A percentile compares a stretch with the other conserved stretches of the same genome.
These are phyloP conservation scores for Dendrocalamus latiflorus DNA, from an alignment of 202 grass and related monocot species.

Conservation along the genomic window DNA sequence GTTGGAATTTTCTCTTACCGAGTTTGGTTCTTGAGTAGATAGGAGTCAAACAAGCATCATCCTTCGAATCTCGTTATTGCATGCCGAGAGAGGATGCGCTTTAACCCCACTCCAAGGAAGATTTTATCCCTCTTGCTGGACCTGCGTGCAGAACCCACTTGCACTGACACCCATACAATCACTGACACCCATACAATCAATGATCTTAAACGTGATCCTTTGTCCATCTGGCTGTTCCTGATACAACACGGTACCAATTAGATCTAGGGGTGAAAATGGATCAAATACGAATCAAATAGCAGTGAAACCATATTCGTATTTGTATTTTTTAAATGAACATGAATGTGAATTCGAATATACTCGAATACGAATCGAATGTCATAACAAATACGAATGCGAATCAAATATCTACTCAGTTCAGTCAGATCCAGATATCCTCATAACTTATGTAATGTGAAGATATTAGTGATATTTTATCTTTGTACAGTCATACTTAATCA, in stretches of 20 bases:
- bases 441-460: no score
- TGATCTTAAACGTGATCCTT: background rate
- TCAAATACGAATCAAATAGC: no score
- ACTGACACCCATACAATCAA: background rate
- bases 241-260: background rate
- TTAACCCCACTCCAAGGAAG: conserved; percentile 28
- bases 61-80: conserved; percentile 6
- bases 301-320: no score
- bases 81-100: conserved; percentile 30
- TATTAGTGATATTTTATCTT: no score
- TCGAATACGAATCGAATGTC: no score
- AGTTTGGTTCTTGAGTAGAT: conserved; percentile 9
- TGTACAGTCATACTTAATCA: no score
- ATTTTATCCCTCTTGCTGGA: conserved; percentile 3
- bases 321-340: no score
- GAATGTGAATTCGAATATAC: no score
- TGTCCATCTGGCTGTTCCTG: background rate
- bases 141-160: background rate
- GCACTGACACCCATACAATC: background rate
- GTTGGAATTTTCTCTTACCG: background rate
- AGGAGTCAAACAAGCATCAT: background rate
- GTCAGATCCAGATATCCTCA: no score
- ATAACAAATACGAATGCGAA: no score
- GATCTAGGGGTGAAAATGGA: no score
- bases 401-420: no score